These are phyloP conservation scores for Luvunga scandens DNA, from an alignment of 345 rosid species.

Conservation along the genomic window DNA sequence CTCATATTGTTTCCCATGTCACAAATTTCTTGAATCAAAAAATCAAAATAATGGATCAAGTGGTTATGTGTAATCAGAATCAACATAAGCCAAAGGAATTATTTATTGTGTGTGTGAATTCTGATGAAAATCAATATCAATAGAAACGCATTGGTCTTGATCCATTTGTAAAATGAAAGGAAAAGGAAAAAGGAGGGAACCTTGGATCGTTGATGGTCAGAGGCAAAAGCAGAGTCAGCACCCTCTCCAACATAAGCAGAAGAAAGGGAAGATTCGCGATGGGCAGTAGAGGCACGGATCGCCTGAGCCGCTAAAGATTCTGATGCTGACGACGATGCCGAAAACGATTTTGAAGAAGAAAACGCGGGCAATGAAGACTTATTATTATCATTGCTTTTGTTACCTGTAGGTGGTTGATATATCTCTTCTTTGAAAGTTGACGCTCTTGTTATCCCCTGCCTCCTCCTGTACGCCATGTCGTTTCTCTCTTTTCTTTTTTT, in stretches of 20 bases:
- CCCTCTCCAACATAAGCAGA: conserved; percentile 33
- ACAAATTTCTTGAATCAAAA: neutral
- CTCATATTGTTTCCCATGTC: neutral
- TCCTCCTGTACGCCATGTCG: conserved; percentile 89
- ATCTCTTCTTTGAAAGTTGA: conserved; percentile 84
- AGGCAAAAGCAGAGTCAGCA: conserved; percentile 8
- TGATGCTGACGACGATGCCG: conserved; percentile 24
- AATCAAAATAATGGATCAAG: neutral
- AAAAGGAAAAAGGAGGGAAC: conserved; percentile 21
- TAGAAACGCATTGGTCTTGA: neutral
- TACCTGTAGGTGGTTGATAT: conserved; percentile 29
- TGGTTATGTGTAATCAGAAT: neutral
- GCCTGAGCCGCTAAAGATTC: conserved; percentile 81
- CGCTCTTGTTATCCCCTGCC: conserved; percentile 72
- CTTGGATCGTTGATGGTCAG: conserved; percentile 51
- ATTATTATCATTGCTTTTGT: conserved; percentile 11
- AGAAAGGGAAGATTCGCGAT: conserved; percentile 49
- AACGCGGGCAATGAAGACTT: conserved; percentile 29
- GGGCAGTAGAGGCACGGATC: conserved; percentile 64
- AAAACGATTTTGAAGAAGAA: conserved; percentile 33
- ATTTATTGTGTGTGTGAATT: no score
- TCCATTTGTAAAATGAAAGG: neutral
- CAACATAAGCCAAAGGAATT: neutral
- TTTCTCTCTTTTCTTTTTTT: neutral
- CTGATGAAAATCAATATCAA: neutral